Conservation (phyloP, 176 grass and related monocot species). For the Lolium perenne region DNA sequence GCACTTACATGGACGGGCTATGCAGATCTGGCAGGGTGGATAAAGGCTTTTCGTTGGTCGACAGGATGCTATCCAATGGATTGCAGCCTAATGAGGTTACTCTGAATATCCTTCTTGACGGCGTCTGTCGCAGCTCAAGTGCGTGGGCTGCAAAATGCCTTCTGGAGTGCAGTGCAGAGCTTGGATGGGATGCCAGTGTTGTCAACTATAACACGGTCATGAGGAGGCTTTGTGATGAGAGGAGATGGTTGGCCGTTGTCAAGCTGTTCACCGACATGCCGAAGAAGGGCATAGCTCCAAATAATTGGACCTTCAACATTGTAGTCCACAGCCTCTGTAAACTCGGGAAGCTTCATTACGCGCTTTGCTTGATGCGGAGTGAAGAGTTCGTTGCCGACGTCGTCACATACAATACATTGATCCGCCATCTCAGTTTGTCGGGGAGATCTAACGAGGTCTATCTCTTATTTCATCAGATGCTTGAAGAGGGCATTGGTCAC, state of each 20-base stretch:
- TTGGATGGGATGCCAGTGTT: constrained; percentile 67
- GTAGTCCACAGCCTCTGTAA: constrained; percentile 76
- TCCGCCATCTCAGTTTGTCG: constrained; percentile 55
- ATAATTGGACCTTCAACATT: constrained; percentile 88
- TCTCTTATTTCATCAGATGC: constrained; percentile 64
- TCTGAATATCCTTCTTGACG: constrained; percentile 92
- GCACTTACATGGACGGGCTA: constrained; percentile 80
- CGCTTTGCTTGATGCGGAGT: constrained; percentile 53
- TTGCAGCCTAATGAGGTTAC: constrained; percentile 75
- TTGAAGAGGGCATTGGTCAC: constrained; percentile 52
- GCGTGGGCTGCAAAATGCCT: constrained; percentile 61
- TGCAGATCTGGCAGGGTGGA: constrained; percentile 69
- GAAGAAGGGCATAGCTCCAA: constrained; percentile 75
- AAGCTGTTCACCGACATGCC: constrained; percentile 81
- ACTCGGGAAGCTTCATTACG: constrained; percentile 52
- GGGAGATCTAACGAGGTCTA: constrained; percentile 56
- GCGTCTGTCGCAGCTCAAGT: constrained; percentile 62
- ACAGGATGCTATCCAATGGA: constrained; percentile 65
- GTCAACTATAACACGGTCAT: constrained; percentile 97
- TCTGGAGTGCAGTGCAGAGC: constrained; percentile 66
- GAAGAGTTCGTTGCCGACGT: constrained; percentile 64
- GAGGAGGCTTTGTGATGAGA: constrained; percentile 69
- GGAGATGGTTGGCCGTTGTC: constrained; percentile 62
- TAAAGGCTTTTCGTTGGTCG: constrained; percentile 59
- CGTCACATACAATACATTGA: constrained; percentile 76